Evolutionary conservation across 148 eudicot genomes (phyloP), one percentile per base, ranked within the genome.

Genomic region (Camellia japonica): DNA sequence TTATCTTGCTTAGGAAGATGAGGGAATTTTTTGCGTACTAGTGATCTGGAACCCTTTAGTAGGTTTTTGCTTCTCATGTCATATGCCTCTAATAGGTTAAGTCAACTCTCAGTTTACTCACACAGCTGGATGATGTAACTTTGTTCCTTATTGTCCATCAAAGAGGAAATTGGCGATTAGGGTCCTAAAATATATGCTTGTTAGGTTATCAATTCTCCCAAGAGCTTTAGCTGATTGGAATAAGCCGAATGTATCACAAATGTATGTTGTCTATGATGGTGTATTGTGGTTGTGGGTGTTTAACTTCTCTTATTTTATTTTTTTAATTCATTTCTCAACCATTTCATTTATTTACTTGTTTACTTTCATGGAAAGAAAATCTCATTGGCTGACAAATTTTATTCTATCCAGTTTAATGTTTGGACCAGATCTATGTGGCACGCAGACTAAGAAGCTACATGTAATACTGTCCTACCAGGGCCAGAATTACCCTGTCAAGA

Each of bases 361-460:
- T 42, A 19, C 19, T 43, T 19, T 64, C 12, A 14, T 20, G 77
- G 60, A 77, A 62, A 30, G 42, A n/a, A 20, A 14, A 23, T 71
- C n/a, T 42, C 54, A 47, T 61, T 41, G 46, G 55, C 81, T 72
- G 19, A 71, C 67, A 62, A 14, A 43, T 71, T 46, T 49, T 58
- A 5, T 63, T 46, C 43, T 71, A 47, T 77, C 80, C 85, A 93
- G 95, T 87, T 80, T 93, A 76, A 93, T 93, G 97, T 91, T 93
- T 86, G 97, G 97, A 79, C 97, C 97, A 47, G 97, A 93, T 83
- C n/a, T 93, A 69, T 93, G 97, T 85, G 97, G 95, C 67, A 85
- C 91, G 42, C 89, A 90, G 58, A 89, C 90, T 58, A 93, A 93
- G 84, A 93, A 91, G 86, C 91, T 93, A 59, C 97, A 93, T 85